Base-by-base conservation (phyloP, 768 basidiomycete species). In the Pleurotus platypus region DNA sequence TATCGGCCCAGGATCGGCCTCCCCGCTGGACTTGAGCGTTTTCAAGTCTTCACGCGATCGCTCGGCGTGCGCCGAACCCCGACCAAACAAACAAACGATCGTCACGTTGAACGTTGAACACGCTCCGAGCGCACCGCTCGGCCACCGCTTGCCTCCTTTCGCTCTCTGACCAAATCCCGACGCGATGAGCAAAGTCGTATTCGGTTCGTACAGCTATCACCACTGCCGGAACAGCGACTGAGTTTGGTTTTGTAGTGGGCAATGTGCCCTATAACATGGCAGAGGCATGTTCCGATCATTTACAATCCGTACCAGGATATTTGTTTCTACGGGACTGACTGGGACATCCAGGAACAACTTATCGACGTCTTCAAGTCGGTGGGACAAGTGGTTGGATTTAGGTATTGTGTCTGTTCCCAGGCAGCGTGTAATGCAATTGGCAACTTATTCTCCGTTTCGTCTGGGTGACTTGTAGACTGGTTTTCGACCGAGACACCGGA, bases 261-360 rank as follows among this genome's bases (percentile, higher is more conserved):
- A 93, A 93, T 80, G 90, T 93, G 6, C 91, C 91, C 20, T 93
- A 93, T 72, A 92, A 87, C 65, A 92, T 92, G 87, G 86, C 83
- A 43, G 91, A 93, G 76, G 83, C 70, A 68, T 42, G 79, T 70
- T 18, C 15, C n/a, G 12, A 22, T 54, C 38, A 2, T 47, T 22
- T 18, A 58, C 20, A 58, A 35, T 35, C 30, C 30, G 30, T 11
- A 35, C 30, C 30, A 35, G 30, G 30, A 35, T 37, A 20, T 50
- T 20, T 2, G 12, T 18, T 46, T 27, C 54, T 50, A 50, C 46
- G 53, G 66, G 48, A 67, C 18, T 30, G 8, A 16, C 48, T 22
- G 18, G 42, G 27, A 22, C 49, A 5, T 35, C 43, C 63, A 85
- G 85, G 92, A 94, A 22, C 89, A 91, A 69, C 76, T 94, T 43